These are phyloP conservation scores for Vachellia collinsii DNA, from an alignment of 306 rosid genomes.

Conservation along the genomic window DNA sequence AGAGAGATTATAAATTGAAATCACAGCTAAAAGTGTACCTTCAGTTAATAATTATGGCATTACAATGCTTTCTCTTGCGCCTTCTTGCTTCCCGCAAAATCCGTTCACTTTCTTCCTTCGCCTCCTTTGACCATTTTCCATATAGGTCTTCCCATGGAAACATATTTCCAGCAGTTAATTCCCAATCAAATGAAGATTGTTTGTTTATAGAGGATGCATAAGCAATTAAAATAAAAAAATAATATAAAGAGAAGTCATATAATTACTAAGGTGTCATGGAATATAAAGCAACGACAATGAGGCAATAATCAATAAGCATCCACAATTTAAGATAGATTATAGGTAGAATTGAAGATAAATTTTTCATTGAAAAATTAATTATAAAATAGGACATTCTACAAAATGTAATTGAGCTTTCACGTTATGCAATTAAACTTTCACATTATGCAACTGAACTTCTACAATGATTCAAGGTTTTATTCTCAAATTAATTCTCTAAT, in stretches of 20 bases:
- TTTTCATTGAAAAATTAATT: too few relatives aligned
- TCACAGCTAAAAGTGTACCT: constrained; percentile 50
- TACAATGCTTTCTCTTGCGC: constrained; percentile 73
- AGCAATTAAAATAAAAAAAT: not conserved
- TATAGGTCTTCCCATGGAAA: constrained; percentile 47
- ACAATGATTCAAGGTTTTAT: too few relatives aligned
- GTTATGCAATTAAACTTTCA: too few relatives aligned
- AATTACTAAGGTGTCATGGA: not conserved
- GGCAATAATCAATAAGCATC: not conserved
- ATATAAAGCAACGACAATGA: constrained; percentile 19
- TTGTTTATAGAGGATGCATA: not conserved
- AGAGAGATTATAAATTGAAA: constrained; percentile 18
- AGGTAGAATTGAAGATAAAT: too few relatives aligned
- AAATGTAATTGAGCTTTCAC: too few relatives aligned
- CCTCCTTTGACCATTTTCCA: constrained; percentile 55
- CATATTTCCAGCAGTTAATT: constrained; percentile 38
- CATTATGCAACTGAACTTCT: too few relatives aligned
- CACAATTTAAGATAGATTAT: not conserved
- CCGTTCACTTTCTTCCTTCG: constrained; percentile 68
- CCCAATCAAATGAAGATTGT: constrained; percentile 4
- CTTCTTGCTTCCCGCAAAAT: constrained; percentile 86
- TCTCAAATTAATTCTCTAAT: too few relatives aligned
- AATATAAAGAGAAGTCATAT: not conserved
- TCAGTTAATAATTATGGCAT: constrained; percentile 61
- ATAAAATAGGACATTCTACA: too few relatives aligned